Conservation (phyloP, 1,139 yeast genomes). For the Hyphopichia pseudoburtonii region DNA sequence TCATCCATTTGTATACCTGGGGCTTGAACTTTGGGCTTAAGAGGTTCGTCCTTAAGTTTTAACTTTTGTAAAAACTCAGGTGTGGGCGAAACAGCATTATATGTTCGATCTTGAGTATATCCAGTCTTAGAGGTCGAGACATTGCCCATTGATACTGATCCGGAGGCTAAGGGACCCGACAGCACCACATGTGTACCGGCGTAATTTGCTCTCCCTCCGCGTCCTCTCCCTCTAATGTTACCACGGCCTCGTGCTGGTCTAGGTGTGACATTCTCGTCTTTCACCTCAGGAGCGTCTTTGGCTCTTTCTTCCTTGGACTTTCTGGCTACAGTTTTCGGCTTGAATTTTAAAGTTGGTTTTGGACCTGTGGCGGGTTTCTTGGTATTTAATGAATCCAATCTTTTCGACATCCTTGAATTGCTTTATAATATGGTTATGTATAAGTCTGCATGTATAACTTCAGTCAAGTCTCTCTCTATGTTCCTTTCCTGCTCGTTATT, state of each 20-base stretch:
- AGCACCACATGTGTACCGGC: slow-evolving; percentile 69
- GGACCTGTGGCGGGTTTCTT: slow-evolving; percentile 27
- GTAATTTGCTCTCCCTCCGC: slow-evolving; percentile 44
- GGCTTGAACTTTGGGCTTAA: slow-evolving; percentile 8
- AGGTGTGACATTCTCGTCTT: slow-evolving; percentile 25
- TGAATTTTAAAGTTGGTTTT: slow-evolving; percentile 64
- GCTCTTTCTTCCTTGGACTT: slow-evolving; percentile 82
- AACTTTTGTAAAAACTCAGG: slow-evolving; percentile 42
- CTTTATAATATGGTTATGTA: background rate
- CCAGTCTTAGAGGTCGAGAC: slow-evolving; percentile 24
- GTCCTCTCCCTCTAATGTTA: slow-evolving; percentile 26
- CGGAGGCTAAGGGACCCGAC: slow-evolving; percentile 71
- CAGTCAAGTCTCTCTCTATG: background rate
- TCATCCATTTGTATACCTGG: slow-evolving; percentile 25
- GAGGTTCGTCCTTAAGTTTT: slow-evolving; percentile 30
- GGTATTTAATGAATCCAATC: slow-evolving; percentile 44
- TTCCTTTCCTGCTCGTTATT: background rate
- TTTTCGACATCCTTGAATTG: slow-evolving; percentile 35
- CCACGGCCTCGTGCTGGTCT: slow-evolving; percentile 23
- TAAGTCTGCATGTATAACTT: background rate
- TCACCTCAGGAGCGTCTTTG: slow-evolving; percentile 61
- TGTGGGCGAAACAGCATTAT: slow-evolving; percentile 25
- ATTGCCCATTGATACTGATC: slow-evolving; percentile 52
- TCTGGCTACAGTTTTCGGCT: slow-evolving; percentile 82
- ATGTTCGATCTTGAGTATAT: slow-evolving; percentile 29